Conservation (phyloP, 352 stramenopile genomes). For the Pythium brassicae region DNA sequence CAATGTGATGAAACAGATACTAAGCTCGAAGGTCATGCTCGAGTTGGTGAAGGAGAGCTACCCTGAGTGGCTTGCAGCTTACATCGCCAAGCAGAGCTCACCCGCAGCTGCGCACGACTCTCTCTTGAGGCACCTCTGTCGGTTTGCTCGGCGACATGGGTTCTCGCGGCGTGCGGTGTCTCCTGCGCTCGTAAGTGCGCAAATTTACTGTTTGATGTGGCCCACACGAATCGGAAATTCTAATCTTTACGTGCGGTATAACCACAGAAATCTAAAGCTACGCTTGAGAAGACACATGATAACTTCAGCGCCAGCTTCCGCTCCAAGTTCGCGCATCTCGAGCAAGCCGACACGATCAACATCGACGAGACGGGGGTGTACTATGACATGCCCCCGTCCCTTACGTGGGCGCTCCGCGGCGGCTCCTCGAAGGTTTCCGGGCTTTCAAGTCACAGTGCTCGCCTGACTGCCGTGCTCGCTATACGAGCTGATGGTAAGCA, state of each 20-base stretch:
- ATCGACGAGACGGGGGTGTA: not conserved
- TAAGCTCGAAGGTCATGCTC: no score
- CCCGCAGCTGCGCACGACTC: no score
- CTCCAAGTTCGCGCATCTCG: not conserved
- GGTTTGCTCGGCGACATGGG: no score
- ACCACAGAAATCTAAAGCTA: not conserved
- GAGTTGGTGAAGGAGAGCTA: no score
- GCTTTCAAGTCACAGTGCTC: not conserved
- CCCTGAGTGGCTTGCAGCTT: no score
- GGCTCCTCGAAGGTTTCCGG: not conserved
- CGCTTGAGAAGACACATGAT: not conserved
- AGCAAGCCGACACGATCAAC: not conserved
- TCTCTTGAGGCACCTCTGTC: no score
- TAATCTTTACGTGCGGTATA: not conserved
- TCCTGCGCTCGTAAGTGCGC: no score
- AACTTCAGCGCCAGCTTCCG: not conserved
- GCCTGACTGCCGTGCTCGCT: not conserved
- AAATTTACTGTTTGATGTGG: no score
- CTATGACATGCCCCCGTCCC: not conserved
- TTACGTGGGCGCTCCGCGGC: not conserved
- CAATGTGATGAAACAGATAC: no score
- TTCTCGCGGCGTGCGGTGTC: no score
- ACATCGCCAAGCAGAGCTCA: no score
- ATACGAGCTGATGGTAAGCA: not conserved
- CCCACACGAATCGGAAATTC: not conserved